Evolutionary conservation across 164 flowering plant genomes (phyloP).

Genomic region (Berberis vulgaris): DNA sequence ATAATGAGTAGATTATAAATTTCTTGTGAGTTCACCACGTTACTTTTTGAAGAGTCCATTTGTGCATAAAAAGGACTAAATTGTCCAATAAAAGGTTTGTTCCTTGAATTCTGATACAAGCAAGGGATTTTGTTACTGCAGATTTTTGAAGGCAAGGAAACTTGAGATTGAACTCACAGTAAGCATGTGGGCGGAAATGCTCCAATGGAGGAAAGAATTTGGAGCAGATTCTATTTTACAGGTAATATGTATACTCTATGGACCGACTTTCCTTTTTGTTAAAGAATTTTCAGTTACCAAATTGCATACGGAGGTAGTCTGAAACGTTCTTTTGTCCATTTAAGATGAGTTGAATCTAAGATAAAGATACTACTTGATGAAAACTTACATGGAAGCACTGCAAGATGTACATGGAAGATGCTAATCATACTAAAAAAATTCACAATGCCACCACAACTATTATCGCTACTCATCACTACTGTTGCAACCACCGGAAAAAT

Average conservation of each 20-base stretch:
- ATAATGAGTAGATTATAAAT: not conserved
- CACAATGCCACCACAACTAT: too few species aligned
- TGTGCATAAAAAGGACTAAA: not conserved
- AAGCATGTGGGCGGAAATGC: constrained; percentile 81
- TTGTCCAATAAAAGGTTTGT: not conserved
- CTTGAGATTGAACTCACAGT: constrained; percentile 65
- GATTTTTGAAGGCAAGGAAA: constrained; percentile 78
- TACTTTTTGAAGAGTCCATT: not conserved
- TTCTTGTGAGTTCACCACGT: not conserved
- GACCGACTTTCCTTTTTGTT: not conserved
- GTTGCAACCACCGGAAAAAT: too few species aligned
- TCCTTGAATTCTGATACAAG: not conserved
- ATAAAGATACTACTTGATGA: too few species aligned
- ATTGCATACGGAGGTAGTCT: not conserved
- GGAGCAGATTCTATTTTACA: constrained; percentile 52
- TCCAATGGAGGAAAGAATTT: constrained; percentile 64
- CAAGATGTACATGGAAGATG: too few species aligned
- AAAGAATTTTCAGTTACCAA: not conserved
- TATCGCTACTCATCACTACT: too few species aligned
- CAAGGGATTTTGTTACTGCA: constrained; percentile 19
- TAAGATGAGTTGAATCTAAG: too few species aligned
- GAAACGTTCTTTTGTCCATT: not conserved
- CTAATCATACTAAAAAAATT: too few species aligned
- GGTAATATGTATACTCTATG: constrained; percentile 26
- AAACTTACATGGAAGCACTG: too few species aligned